Conservation (phyloP, 331 rosid species). For the Cucumis variabilis region DNA sequence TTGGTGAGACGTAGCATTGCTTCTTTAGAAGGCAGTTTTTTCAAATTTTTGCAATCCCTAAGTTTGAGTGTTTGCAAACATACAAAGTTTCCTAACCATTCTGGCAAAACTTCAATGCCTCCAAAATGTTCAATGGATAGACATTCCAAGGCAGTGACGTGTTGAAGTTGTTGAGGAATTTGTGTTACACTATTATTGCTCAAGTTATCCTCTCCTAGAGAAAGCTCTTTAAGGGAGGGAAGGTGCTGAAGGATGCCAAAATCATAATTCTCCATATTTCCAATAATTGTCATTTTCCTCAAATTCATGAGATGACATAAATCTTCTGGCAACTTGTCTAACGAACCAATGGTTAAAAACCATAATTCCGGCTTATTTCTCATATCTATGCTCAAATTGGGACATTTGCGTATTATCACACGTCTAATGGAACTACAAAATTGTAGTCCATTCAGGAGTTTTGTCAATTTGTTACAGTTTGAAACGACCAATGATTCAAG, state of each 20-base stretch:
- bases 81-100: neutral
- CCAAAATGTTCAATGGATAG: neutral
- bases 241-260: neutral
- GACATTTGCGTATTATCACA: too few species aligned
- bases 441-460: too few species aligned
- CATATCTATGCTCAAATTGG: neutral
- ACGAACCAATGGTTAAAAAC: neutral
- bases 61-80: neutral
- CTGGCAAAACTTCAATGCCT: neutral
- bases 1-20: neutral
- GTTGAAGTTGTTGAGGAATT: neutral
- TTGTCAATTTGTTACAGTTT: too few species aligned
- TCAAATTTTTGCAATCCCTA: neutral
- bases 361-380: neutral
- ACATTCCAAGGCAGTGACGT: neutral
- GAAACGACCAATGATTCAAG: too few species aligned
- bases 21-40: neutral
- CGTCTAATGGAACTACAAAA: too few species aligned
- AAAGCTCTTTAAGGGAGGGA: neutral
- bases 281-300: neutral
- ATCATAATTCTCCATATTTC: neutral
- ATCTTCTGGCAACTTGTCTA: neutral
- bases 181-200: neutral
- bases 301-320: neutral
- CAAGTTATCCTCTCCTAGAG: neutral